phyloP scores from a whole-genome alignment of 257 asterid genomes.

The Nicotiana attenuata region DNA sequence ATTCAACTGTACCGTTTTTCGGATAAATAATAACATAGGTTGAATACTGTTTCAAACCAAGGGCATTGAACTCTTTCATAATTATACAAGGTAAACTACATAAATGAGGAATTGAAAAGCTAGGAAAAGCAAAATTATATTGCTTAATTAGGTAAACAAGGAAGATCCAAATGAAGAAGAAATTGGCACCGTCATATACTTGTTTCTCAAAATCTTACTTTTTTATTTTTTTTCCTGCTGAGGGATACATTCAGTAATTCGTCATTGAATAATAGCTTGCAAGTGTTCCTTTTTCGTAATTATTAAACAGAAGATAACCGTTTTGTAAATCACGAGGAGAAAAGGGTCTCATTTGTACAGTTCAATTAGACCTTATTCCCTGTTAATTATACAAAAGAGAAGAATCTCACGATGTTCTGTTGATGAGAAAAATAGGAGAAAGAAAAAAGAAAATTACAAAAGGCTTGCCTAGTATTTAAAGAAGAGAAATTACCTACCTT shows the following conservation, averaged over 20 bases:
- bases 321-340: neutral
- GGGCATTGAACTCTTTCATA: neutral
- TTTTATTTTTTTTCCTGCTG: neutral
- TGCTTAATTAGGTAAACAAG: no score
- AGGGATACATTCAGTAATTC: neutral
- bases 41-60: neutral
- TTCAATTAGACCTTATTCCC: neutral
- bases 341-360: no score
- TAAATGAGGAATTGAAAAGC: neutral
- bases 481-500: neutral
- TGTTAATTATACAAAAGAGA: neutral
- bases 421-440: neutral
- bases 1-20: no score
- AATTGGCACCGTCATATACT: neutral
- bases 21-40: no score
- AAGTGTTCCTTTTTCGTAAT: neutral
- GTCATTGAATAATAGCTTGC: neutral
- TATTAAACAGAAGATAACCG: neutral
- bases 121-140: neutral
- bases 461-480: neutral
- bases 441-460: neutral
- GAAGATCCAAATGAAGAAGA: neutral
- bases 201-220: neutral
- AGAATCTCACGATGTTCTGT: neutral
- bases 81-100: neutral